Base-by-base conservation (phyloP, 768 basidiomycete species). In the Terana coerulea region DNA sequence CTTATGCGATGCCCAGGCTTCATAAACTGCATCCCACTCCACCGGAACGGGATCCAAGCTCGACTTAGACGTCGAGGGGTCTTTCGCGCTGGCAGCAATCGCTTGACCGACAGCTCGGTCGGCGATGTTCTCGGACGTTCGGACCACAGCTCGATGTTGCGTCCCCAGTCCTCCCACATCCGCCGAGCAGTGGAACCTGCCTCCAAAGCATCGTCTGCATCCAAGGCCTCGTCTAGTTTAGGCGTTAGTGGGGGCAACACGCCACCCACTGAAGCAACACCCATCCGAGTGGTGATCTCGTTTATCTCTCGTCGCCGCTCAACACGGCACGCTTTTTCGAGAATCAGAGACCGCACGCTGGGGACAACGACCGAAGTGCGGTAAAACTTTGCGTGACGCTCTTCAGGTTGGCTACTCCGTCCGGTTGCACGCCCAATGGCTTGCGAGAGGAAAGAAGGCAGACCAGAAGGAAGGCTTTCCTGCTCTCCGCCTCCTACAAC, bases 241-340 rank as follows among this genome's bases (percentile, higher is more conserved):
- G 47, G n/a, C 51, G 69, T 62, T 28, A 67, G 63, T 24, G 64
- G 57, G 39, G 81, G 82, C 5, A 91, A 61, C 6, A 71, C 60
- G 10, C 91, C 91, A 9, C 91, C 91, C 6, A 90, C 75, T 0
- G 79, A 78, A 29, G 86, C 87, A 31, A 91, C 74, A 5, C 81
- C 91, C 82, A 91, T 89, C n/a, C 88, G 80, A 75, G 90, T 86
- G 0, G 80, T 83, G 39, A 93, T 69, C 60, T 89, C 84, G 63
- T 93, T 93, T 49, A 91, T 80, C 58, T 91, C 85, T 51, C 80
- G 73, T 51, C 91, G 74, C 30, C 91, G 72, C 3, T 71, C 68
- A 53, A 84, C 72, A 40, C 91, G 79, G 44, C 72, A 77, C 7
- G 71, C 66, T 37, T 73, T 75, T 62, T 93, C 91, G 10, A 71